These are phyloP conservation scores for Calonectria fujianensis DNA, from an alignment of 2,329 filamentous ascomycete genomes.

Conservation along the genomic window DNA sequence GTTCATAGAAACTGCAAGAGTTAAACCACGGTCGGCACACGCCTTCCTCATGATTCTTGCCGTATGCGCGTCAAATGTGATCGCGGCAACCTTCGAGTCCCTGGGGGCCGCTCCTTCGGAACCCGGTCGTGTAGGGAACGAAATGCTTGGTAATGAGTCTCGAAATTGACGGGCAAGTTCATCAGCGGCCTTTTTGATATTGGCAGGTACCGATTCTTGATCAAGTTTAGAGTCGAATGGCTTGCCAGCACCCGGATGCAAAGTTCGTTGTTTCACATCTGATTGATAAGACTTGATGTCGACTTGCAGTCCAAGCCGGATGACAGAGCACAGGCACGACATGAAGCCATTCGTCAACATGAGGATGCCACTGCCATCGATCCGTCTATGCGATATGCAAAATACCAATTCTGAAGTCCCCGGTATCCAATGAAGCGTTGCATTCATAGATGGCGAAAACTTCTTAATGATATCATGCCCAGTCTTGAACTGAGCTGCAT, in stretches of 20 bases:
- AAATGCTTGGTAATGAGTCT: neutral
- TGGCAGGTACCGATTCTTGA: neutral
- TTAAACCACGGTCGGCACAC: neutral
- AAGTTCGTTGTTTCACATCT: neutral
- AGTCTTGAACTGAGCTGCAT: neutral
- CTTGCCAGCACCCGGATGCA: neutral
- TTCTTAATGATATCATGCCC: slow-evolving; percentile 6
- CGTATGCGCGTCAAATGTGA: neutral
- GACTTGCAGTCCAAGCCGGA: neutral
- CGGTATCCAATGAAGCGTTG: slow-evolving; percentile 10
- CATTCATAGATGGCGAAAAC: neutral
- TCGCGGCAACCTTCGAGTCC: neutral
- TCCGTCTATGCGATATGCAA: slow-evolving; percentile 7
- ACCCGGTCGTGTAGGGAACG: neutral
- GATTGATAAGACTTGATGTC: slow-evolving; percentile 6
- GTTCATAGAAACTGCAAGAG: slow-evolving; percentile 14
- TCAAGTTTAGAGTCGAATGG: neutral
- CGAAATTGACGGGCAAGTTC: neutral
- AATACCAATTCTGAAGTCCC: neutral
- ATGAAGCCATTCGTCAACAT: neutral
- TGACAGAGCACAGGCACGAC: slow-evolving; percentile 4
- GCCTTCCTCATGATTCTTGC: neutral
- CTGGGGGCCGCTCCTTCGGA: neutral
- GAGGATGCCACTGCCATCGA: neutral
- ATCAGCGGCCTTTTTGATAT: neutral